Base-by-base conservation (phyloP, 805 yeast species). In the Ogataea degrootiae region DNA sequence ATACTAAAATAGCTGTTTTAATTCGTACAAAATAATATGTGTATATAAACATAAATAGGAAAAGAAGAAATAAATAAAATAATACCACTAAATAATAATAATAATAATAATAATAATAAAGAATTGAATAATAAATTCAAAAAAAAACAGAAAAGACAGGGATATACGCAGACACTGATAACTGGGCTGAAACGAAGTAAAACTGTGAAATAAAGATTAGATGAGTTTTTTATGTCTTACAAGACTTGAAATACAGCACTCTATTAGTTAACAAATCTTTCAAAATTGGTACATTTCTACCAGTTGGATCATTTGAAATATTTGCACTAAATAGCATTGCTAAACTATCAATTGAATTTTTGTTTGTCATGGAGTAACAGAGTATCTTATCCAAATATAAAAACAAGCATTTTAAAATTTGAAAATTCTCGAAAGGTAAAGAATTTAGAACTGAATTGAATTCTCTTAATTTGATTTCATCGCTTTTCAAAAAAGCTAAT, bases 301-400 rank as follows among this genome's bases (percentile, higher is more conserved):
- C 58, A 7, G 48, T 31, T 38, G 50, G 48, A 37, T 53, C 56
- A 29, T 48, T 39, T 5, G 58, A 43, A 7, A 55, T 48, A 47
- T 59, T 58, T 8, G 61, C 61, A 38, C 59, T 52, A 41, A 61
- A 58, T 14, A 61, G 43, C 56, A 61, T 60, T 3, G 61, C 55
- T 40, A 76, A 69, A 62, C 90, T 90, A 52, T 83, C 73, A 50
- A 84, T 65, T 49, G 82, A 84, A 96, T 89, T 91, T 63, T 87
- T 80, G 70, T 89, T 90, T 46, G 66, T 61, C 3, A 75, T 75
- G 45, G 71, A 72, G 51, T 84, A 75, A 34, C 74, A 70, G 39
- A 82, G 74, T 37, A 88, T 83, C 41, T 77, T 73, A 22, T 75
- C 71, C 60, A 90, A 68, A 52, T 85, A 79, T 50, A 76, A 76